Conservation (phyloP, 2,329 filamentous ascomycete genomes). For the Neophaeococcomyces aloes region DNA sequence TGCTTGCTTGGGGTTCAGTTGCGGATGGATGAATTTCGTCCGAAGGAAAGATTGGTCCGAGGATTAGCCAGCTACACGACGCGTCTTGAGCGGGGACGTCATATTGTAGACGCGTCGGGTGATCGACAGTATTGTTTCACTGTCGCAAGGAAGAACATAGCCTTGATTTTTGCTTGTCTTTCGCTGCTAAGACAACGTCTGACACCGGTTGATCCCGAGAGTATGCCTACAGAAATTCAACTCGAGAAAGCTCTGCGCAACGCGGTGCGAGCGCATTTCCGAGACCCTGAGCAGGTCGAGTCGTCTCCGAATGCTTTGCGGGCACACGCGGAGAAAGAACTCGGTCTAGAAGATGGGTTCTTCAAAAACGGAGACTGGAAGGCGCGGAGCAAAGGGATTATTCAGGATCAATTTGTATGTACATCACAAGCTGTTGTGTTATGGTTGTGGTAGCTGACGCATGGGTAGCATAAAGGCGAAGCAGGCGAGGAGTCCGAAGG, state of each 20-base stretch:
- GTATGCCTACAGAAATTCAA: conserved; percentile 25
- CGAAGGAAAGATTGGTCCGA: neutral
- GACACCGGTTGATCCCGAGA: too few species aligned
- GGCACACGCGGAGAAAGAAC: conserved; percentile 39
- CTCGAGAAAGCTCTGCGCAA: conserved; percentile 32
- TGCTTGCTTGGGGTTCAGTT: neutral
- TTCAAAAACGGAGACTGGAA: conserved; percentile 49
- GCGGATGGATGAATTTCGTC: neutral
- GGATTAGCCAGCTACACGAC: too few species aligned
- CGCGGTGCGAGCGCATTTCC: conserved; percentile 17
- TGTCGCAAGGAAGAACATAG: too few species aligned
- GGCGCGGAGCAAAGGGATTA: conserved; percentile 41
- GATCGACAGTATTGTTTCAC: too few species aligned
- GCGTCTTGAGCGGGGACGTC: too few species aligned
- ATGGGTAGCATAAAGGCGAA: conserved; percentile 19
- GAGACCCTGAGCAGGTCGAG: conserved; percentile 30
- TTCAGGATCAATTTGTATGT: conserved; percentile 43
- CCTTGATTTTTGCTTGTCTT: too few species aligned
- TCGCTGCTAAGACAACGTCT: too few species aligned
- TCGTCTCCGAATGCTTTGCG: conserved; percentile 50
- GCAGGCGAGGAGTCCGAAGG: conserved; percentile 4
- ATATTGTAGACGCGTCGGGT: too few species aligned
- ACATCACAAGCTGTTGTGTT: conserved; percentile 24
- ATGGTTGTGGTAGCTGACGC: conserved; percentile 6
- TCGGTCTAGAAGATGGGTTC: conserved; percentile 44